Percentiles rank a stretch among this genome's conserved stretches.
These are phyloP conservation scores for Chaetomiaceae sp. DNA, from an alignment of 2,329 filamentous ascomycete species.

Conservation along the genomic window DNA sequence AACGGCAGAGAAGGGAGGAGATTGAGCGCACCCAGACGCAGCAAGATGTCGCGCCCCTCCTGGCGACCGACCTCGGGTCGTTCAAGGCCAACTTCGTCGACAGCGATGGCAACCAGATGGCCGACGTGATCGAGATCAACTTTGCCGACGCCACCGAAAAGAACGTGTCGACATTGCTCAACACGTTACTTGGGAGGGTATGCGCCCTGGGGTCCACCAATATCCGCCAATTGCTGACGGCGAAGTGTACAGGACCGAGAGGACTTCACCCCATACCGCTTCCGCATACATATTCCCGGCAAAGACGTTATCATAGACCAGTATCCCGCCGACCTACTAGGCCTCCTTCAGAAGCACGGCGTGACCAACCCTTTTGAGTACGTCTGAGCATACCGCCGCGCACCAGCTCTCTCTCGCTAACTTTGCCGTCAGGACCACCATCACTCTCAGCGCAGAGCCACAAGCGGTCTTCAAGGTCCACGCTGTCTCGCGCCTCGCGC, in stretches of 20 bases:
- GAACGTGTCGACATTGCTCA: slow-evolving; percentile 82
- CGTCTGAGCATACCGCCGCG: slow-evolving; percentile 27
- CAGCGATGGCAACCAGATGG: slow-evolving; percentile 66
- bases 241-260: slow-evolving; percentile 43
- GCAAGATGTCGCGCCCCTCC: slow-evolving; percentile 66
- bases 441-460: slow-evolving; percentile 60
- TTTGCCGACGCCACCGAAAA: slow-evolving; percentile 82
- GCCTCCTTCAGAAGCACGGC: slow-evolving; percentile 51
- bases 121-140: slow-evolving; percentile 68
- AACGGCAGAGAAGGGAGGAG: slow-evolving; percentile 75
- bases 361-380: slow-evolving; percentile 55
- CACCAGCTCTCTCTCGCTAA: slow-evolving; percentile 28
- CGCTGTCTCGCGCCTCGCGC: slow-evolving; percentile 83
- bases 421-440: slow-evolving; percentile 21
- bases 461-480: slow-evolving; percentile 94
- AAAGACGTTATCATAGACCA: slow-evolving; percentile 51
- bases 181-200: slow-evolving; percentile 75
- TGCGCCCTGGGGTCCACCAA: slow-evolving; percentile 23
- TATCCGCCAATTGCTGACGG: background rate
- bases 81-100: slow-evolving; percentile 87
- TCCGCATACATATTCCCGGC: slow-evolving; percentile 55
- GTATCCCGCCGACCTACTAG: slow-evolving; percentile 52
- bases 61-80: slow-evolving; percentile 66
- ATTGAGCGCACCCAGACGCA: slow-evolving; percentile 68
- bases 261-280: slow-evolving; percentile 58